Evolutionary conservation across 23 red algal genomes (phyloP).

Genomic region (Pyropia yezoensis): DNA sequence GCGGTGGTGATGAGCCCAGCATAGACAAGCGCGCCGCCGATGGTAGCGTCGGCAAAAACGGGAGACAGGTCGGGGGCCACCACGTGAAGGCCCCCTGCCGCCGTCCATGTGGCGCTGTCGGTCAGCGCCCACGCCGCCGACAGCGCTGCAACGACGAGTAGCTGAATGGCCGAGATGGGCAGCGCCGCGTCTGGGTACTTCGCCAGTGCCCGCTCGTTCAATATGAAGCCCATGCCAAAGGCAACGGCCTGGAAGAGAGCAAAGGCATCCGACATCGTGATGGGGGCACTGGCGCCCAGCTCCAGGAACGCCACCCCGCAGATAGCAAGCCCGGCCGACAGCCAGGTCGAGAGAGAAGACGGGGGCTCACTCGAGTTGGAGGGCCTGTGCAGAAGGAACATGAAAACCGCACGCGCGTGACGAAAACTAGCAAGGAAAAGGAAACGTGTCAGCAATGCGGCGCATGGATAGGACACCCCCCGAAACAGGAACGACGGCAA

Average conservation of each 20-base stretch:
- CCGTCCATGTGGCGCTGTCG: background rate
- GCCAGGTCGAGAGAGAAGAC: slow-evolving; percentile 11
- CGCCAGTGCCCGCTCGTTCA: slow-evolving; percentile 35
- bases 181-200: slow-evolving; percentile 26
- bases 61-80: background rate
- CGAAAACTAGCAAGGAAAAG: too few relatives aligned
- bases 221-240: slow-evolving; percentile 58
- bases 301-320: slow-evolving; percentile 56
- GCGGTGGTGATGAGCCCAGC: slow-evolving; percentile 72
- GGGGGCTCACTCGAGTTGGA: background rate
- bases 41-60: background rate
- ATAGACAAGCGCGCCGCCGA: slow-evolving; percentile 27
- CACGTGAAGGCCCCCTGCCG: slow-evolving; percentile 1
- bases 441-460: too few relatives aligned
- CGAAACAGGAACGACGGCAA: too few relatives aligned
- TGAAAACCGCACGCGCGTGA: too few relatives aligned
- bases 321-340: slow-evolving; percentile 34
- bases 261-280: slow-evolving; percentile 24
- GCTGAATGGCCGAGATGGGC: slow-evolving; percentile 28
- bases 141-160: slow-evolving; percentile 24
- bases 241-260: slow-evolving; percentile 48
- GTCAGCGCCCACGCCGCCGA: slow-evolving; percentile 18
- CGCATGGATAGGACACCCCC: too few relatives aligned
- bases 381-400: too few relatives aligned
- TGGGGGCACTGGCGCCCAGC: background rate